These are phyloP conservation scores for Claviceps cyperi DNA, from an alignment of 2,329 filamentous ascomycete species.

Conservation along the genomic window DNA sequence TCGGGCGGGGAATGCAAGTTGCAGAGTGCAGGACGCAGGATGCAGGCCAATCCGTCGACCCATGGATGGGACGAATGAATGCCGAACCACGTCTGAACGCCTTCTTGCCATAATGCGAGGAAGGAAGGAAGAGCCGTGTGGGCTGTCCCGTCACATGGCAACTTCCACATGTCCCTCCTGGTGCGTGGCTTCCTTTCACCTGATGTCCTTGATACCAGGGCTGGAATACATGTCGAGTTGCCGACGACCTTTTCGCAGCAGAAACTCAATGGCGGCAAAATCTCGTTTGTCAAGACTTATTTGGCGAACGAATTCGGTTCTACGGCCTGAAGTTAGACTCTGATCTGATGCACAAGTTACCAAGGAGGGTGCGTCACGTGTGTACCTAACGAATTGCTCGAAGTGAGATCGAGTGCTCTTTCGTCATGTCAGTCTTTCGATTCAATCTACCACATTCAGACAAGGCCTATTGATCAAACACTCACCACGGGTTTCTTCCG, in stretches of 20 bases:
- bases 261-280: conserved; percentile 72
- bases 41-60: background rate
- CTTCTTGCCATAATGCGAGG: background rate
- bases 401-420: conserved; percentile 34
- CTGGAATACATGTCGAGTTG: conserved; percentile 75
- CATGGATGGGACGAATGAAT: background rate
- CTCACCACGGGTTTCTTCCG: conserved; percentile 63
- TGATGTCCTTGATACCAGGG: conserved; percentile 56
- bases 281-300: conserved; percentile 62
- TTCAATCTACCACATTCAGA: background rate
- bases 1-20: background rate
- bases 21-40: background rate
- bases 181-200: background rate
- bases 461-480: conserved; percentile 1
- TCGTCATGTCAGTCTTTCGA: background rate
- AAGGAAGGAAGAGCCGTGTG: background rate
- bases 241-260: conserved; percentile 65
- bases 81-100: background rate
- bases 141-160: background rate
- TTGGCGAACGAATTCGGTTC: conserved; percentile 59
- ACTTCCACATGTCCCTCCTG: background rate
- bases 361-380: background rate
- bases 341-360: background rate
- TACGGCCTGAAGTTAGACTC: background rate
- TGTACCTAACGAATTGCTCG: conserved; percentile 47